Percentiles rank a stretch among this genome's conserved stretches.
Conservation (phyloP, 306 rosid genomes). For the Vigna trinervia region DNA sequence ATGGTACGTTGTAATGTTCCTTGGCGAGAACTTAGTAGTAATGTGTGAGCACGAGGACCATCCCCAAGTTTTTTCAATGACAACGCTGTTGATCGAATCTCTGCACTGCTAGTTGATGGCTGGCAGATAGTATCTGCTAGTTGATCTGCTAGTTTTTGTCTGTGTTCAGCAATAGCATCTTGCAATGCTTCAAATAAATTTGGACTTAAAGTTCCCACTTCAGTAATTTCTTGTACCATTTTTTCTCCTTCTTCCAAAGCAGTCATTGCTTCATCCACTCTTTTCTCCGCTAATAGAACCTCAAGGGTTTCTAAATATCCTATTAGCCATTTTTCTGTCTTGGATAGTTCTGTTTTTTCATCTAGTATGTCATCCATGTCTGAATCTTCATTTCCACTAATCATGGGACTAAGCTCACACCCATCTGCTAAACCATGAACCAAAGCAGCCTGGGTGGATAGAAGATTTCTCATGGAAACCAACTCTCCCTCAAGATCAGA, state of each 20-base stretch:
- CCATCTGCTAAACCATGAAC: conserved; percentile 88
- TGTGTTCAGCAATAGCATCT: conserved; percentile 59
- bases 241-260: conserved; percentile 74
- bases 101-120: conserved; percentile 65
- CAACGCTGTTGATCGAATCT: conserved; percentile 66
- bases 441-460: conserved; percentile 77
- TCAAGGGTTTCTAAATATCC: conserved; percentile 76
- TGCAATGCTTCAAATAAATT: conserved; percentile 52
- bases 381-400: conserved; percentile 57
- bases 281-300: conserved; percentile 83
- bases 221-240: conserved; percentile 49
- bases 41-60: conserved; percentile 79
- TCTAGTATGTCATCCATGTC: conserved; percentile 48
- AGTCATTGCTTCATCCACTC: conserved; percentile 76
- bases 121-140: conserved; percentile 75
- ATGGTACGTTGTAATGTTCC: conserved; percentile 56
- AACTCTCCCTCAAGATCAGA: conserved; percentile 93
- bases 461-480: conserved; percentile 85
- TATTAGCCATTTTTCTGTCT: conserved; percentile 65
- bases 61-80: conserved; percentile 83
- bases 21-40: conserved; percentile 70
- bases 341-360: conserved; percentile 57
- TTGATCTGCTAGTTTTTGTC: conserved; percentile 73
- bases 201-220: conserved; percentile 50
- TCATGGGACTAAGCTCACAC: conserved; percentile 54